Evolutionary conservation across 345 rosid genomes (phyloP), one percentile per base, ranked within the genome.

Genomic region (Linum tenue): DNA sequence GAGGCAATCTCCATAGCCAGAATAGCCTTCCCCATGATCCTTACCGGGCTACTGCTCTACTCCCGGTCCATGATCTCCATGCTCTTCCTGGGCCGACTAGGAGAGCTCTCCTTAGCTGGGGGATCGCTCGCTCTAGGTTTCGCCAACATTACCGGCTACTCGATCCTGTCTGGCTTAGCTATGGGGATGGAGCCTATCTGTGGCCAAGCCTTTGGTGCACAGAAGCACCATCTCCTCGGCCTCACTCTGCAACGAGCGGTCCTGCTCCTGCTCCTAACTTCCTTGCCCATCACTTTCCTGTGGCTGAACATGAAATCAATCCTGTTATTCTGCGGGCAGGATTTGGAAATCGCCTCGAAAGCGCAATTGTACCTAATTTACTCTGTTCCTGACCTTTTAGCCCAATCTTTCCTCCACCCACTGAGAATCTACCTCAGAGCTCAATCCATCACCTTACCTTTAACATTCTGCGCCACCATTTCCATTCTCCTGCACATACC

Each of bases 151-250:
- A 22, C 31, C 31, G 31, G 31, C 31, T 22, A 22, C 31, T 22
- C 31, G 31, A 65, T 92, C 65, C 88, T 90, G 60, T 87, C 97
- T 2, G 98, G 98, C 56, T 83, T 92, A 2, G 86, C 94, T 69
- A 81, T 82, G 84, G 98, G 97, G 3, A 91, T 90, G 86, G 98
- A 92, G 68, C 86, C 97, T 6, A 84, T 92, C 35, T 92, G 98
- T 64, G 86, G 91, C 0, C 98, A 92, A 72, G 91, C 97, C 37
- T 83, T 81, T 39, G 98, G 98, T 22, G 98, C 98, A 16, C 75
- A 70, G 68, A 85, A 73, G 3, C 80, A 80, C 58, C 72, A 44
- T 37, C 78, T 86, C 42, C 86, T 90, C 1, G 81, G 86, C 15
- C 77, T 81, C 14, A 76, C 91, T n/a, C 75, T 92, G 68, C 96